Percentiles rank a stretch among this genome's conserved stretches.
These are phyloP conservation scores for Hibiscus trionum DNA, from an alignment of 345 rosid species.

Conservation along the genomic window DNA sequence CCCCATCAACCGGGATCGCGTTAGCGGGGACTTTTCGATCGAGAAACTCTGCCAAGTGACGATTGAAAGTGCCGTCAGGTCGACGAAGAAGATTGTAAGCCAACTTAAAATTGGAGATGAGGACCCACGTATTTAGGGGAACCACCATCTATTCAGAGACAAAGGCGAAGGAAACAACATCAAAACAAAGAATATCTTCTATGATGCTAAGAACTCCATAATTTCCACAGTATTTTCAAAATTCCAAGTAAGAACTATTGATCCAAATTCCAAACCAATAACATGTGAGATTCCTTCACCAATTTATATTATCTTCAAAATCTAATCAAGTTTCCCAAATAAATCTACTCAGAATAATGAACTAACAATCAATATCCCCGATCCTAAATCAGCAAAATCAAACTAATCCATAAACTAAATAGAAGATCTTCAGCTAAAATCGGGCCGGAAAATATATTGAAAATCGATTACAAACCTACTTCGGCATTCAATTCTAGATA, in stretches of 20 bases:
- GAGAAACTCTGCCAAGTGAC: slow-evolving; percentile 87
- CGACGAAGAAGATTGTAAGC: slow-evolving; percentile 46
- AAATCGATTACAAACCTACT: neutral
- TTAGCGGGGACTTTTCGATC: slow-evolving; percentile 78
- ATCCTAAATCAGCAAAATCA: slow-evolving; percentile 3
- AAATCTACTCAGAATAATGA: neutral
- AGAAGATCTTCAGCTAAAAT: neutral
- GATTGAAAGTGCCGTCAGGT: slow-evolving; percentile 62
- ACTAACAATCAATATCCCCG: neutral
- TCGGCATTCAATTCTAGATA: neutral
- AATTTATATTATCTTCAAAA: slow-evolving; percentile 7
- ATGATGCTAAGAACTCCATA: neutral
- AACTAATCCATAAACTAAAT: neutral
- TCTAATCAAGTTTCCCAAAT: neutral
- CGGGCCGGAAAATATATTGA: neutral
- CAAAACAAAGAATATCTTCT: neutral
- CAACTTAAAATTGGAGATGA: slow-evolving; percentile 82
- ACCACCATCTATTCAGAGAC: slow-evolving; percentile 60
- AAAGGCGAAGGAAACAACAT: neutral
- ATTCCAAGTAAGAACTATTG: no score
- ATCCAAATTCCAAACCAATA: neutral
- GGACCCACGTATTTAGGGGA: slow-evolving; percentile 84
- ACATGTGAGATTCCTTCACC: neutral
- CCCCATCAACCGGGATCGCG: slow-evolving; percentile 63
- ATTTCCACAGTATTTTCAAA: neutral